These are phyloP conservation scores for Clathrus columnatus DNA, from an alignment of 768 basidiomycete genomes.

Conservation along the genomic window DNA sequence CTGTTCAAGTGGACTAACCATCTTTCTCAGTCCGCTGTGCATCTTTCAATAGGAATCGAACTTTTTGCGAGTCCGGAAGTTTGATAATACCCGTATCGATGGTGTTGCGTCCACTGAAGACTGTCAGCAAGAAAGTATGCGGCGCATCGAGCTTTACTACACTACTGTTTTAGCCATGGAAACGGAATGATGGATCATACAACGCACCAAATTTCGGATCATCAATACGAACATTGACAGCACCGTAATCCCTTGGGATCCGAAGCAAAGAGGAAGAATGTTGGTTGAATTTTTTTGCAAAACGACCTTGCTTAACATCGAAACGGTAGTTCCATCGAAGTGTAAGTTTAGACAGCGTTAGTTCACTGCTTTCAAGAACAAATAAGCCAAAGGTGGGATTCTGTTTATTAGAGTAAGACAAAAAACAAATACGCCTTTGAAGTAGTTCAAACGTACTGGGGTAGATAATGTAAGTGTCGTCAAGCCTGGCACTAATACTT, in stretches of 20 bases:
- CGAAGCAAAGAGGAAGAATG: slow-evolving; percentile 37
- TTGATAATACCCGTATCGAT: slow-evolving; percentile 45
- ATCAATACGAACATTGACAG: slow-evolving; percentile 53
- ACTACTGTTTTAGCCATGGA: not conserved
- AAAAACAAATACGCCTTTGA: not conserved
- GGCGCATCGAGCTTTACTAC: slow-evolving; percentile 60
- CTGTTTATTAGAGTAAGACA: slow-evolving; percentile 28
- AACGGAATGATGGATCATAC: not conserved
- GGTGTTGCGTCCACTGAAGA: slow-evolving; percentile 66
- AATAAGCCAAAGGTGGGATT: slow-evolving; percentile 64
- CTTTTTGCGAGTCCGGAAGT: slow-evolving; percentile 45
- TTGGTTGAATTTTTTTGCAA: not conserved
- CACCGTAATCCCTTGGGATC: slow-evolving; percentile 53
- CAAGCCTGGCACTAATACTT: slow-evolving; percentile 47
- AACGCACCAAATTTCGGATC: slow-evolving; percentile 37
- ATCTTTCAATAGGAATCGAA: slow-evolving; percentile 10
- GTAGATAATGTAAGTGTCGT: slow-evolving; percentile 56
- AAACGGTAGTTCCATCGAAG: slow-evolving; percentile 3
- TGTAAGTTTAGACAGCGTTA: not conserved
- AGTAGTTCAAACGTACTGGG: slow-evolving; percentile 42
- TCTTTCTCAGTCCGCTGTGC: slow-evolving; percentile 2
- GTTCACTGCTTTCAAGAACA: slow-evolving; percentile 26
- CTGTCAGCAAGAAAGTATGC: slow-evolving; percentile 41
- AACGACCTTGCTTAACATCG: not conserved
- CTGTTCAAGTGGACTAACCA: not conserved